Evolutionary conservation across 176 grass and related monocot genomes (phyloP).

Genomic region (Miscanthus lutarioriparius): DNA sequence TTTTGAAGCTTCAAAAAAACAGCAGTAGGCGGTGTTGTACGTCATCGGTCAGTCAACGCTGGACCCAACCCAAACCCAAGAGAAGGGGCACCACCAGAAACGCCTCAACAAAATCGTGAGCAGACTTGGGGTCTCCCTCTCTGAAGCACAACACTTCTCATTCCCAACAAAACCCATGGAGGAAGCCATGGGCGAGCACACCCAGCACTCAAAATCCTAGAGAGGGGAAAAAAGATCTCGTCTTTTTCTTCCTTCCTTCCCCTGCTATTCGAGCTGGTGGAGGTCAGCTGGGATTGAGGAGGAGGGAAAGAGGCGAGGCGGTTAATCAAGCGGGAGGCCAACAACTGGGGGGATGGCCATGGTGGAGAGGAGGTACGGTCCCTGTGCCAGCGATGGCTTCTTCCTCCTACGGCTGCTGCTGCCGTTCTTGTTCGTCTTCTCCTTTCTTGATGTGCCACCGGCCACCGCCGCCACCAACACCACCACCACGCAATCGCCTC

Average conservation of each 20-base stretch:
- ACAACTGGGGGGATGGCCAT: not conserved
- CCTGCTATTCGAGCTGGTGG: not conserved
- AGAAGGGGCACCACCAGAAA: not conserved
- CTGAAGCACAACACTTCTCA: not conserved
- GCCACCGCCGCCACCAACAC: not conserved
- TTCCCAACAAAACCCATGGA: conserved; percentile 9
- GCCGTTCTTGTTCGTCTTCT: not conserved
- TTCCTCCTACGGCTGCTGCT: conserved; percentile 10
- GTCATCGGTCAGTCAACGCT: conserved; percentile 52
- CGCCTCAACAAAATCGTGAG: not conserved
- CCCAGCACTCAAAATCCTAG: not conserved
- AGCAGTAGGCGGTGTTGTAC: not conserved
- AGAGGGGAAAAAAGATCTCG: not conserved
- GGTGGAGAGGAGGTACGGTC: conserved; percentile 24
- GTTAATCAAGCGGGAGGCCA: not conserved
- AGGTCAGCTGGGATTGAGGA: not conserved
- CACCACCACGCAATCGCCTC: too few species aligned
- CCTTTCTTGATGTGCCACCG: not conserved
- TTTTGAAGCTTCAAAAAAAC: too few species aligned
- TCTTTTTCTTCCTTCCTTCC: not conserved
- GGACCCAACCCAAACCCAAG: not conserved
- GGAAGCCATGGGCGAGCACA: conserved; percentile 26
- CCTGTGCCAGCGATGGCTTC: conserved; percentile 17
- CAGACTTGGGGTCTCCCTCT: not conserved
- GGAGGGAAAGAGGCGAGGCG: not conserved